A percentile compares a stretch with the other conserved stretches of the same genome.
Evolutionary conservation across 2,329 filamentous ascomycete species (phyloP).

Genomic region (Cytospora chrysosperma): DNA sequence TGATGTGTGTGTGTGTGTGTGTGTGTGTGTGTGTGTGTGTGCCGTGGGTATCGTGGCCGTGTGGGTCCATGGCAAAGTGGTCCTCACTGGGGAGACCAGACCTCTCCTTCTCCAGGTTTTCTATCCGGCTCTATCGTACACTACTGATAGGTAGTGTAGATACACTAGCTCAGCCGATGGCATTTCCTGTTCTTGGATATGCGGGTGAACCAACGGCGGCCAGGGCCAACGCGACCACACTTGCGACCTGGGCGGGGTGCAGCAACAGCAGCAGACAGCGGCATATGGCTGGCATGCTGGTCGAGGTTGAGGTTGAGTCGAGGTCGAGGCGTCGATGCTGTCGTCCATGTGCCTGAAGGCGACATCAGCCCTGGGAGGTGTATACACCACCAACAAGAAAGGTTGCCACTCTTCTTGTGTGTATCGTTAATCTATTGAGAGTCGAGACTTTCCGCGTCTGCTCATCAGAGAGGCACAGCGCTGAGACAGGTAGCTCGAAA

Average conservation of each 20-base stretch:
- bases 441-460: background rate
- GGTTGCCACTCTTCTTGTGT: too few species aligned
- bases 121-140: slow-evolving; percentile 9
- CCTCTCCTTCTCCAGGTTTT: slow-evolving; percentile 17
- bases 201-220: background rate
- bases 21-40: background rate
- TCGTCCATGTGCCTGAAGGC: background rate
- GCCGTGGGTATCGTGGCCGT: slow-evolving; percentile 3
- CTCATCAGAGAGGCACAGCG: slow-evolving; percentile 5
- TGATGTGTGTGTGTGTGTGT: background rate
- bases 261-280: background rate
- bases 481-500: background rate
- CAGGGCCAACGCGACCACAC: background rate
- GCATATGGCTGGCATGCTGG: background rate
- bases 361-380: background rate
- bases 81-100: background rate
- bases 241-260: background rate
- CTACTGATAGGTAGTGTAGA: too few species aligned
- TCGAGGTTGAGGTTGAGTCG: background rate
- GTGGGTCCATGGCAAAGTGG: slow-evolving; percentile 14
- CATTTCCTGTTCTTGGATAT: background rate
- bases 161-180: too few species aligned
- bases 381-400: background rate
- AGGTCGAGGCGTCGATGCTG: background rate
- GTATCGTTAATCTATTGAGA: too few species aligned